A percentile compares a stretch with the other conserved stretches of the same genome.
These are phyloP conservation scores for Thelonectria olida DNA, from an alignment of 2,329 filamentous ascomycete genomes.

Conservation along the genomic window DNA sequence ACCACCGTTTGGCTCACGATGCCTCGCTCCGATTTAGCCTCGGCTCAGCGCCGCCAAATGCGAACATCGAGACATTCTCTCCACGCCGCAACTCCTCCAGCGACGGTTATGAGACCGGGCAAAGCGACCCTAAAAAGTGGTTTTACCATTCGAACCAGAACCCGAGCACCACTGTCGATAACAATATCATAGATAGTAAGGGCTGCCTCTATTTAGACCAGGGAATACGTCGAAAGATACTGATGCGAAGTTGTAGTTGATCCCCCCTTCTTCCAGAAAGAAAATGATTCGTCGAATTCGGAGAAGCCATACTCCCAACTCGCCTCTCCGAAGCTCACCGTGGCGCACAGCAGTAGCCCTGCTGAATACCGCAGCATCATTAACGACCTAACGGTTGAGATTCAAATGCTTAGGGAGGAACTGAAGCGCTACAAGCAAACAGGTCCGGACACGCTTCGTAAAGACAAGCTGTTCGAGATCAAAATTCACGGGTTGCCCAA, in stretches of 20 bases:
- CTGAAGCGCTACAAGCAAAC: constrained; percentile 76
- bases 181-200: constrained; percentile 59
- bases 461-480: constrained; percentile 85
- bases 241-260: constrained; percentile 51
- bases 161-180: constrained; percentile 52
- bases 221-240: too few relatives aligned
- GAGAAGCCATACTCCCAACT: constrained; percentile 43
- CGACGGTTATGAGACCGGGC: constrained; percentile 58
- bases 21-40: constrained; percentile 43
- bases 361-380: constrained; percentile 86
- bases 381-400: constrained; percentile 86
- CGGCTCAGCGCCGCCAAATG: constrained; percentile 35
- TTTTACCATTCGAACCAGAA: constrained; percentile 64
- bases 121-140: constrained; percentile 63
- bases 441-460: constrained; percentile 73
- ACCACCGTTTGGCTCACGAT: constrained; percentile 57
- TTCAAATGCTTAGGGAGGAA: constrained; percentile 79
- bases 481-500: constrained; percentile 78
- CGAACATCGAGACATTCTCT: constrained; percentile 27
- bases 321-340: constrained; percentile 41
- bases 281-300: constrained; percentile 62
- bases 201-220: background rate
- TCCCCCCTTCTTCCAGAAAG: constrained; percentile 64
- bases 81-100: constrained; percentile 55
- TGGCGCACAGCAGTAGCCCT: constrained; percentile 66